Evolutionary conservation across 192 early-diverging fungal genomes (phyloP).

Genomic region (Backusella parvicylindrica): DNA sequence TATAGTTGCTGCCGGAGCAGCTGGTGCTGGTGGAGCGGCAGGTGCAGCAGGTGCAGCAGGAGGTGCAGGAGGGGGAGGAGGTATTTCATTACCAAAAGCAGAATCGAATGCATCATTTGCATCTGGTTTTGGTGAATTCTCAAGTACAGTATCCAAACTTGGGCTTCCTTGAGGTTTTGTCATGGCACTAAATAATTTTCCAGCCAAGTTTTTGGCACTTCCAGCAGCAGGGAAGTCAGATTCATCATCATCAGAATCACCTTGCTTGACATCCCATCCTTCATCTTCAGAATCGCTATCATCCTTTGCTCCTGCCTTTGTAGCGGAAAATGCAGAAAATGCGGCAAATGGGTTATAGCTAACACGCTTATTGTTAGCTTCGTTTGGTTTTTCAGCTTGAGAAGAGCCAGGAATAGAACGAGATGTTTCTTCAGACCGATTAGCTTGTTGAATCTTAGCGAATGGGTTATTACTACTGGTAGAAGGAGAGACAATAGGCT

Average conservation of each 20-base stretch:
- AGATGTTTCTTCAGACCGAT: not conserved
- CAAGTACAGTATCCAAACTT: slow-evolving; percentile 10
- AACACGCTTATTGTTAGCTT: slow-evolving; percentile 22
- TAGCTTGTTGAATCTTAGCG: slow-evolving; percentile 22
- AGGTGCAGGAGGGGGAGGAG: slow-evolving; percentile 21
- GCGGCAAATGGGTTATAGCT: slow-evolving; percentile 43
- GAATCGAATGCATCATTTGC: slow-evolving; percentile 9
- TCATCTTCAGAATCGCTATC: slow-evolving; percentile 28
- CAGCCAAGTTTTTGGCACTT: slow-evolving; percentile 31
- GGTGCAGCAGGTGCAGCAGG: slow-evolving; percentile 15
- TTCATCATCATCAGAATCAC: slow-evolving; percentile 29
- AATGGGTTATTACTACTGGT: slow-evolving; percentile 35
- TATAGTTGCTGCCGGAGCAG: slow-evolving; percentile 4
- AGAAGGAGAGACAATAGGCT: not conserved
- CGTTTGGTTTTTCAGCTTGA: slow-evolving; percentile 12
- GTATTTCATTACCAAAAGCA: not conserved
- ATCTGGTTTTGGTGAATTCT: slow-evolving; percentile 1
- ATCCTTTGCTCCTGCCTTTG: not conserved
- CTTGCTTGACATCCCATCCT: slow-evolving; percentile 34
- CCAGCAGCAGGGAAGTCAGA: slow-evolving; percentile 28
- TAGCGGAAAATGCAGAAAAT: slow-evolving; percentile 23
- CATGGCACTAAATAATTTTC: slow-evolving; percentile 29
- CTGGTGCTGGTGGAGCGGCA: not conserved
- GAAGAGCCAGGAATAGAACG: not conserved
- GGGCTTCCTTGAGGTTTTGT: slow-evolving; percentile 5